A percentile compares a stretch with the other conserved stretches of the same genome.
phyloP scores from a whole-genome alignment of 441 rosid species.

The Adansonia rubrostipa region DNA sequence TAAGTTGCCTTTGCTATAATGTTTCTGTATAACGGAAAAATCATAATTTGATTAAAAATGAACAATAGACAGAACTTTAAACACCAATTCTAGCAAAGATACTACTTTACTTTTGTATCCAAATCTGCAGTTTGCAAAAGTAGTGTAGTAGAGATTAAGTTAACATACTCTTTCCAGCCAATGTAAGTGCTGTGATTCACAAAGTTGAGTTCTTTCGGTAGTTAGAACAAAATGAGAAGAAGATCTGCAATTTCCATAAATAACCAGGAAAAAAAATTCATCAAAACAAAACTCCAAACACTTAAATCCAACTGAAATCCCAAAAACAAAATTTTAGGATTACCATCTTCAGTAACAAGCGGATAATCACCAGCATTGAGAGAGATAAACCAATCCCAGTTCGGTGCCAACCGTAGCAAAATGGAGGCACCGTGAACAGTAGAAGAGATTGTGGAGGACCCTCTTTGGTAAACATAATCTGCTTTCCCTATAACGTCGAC shows the following conservation, averaged over 20 bases:
- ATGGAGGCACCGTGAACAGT: conserved; percentile 84
- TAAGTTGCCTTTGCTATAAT: not conserved
- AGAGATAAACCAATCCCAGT: conserved; percentile 90
- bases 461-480: conserved; percentile 68
- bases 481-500: conserved; percentile 82
- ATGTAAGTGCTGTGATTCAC: conserved; percentile 75
- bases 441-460: conserved; percentile 78
- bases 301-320: conserved; percentile 29
- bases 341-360: conserved; percentile 93
- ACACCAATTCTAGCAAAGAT: not conserved
- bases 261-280: not conserved
- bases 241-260: conserved; percentile 59
- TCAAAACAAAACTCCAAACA: conserved; percentile 31
- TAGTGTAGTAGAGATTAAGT: conserved; percentile 15
- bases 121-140: not conserved
- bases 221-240: conserved; percentile 75
- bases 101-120: not conserved
- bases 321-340: conserved; percentile 24
- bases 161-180: conserved; percentile 88
- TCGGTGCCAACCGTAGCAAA: conserved; percentile 59
- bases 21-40: not conserved
- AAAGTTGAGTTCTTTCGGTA: conserved; percentile 74
- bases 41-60: not conserved
- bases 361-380: conserved; percentile 80
- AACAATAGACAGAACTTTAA: not conserved